These are phyloP conservation scores for Eucalyptus erythrocorys DNA, from an alignment of 345 rosid species.

Conservation along the genomic window DNA sequence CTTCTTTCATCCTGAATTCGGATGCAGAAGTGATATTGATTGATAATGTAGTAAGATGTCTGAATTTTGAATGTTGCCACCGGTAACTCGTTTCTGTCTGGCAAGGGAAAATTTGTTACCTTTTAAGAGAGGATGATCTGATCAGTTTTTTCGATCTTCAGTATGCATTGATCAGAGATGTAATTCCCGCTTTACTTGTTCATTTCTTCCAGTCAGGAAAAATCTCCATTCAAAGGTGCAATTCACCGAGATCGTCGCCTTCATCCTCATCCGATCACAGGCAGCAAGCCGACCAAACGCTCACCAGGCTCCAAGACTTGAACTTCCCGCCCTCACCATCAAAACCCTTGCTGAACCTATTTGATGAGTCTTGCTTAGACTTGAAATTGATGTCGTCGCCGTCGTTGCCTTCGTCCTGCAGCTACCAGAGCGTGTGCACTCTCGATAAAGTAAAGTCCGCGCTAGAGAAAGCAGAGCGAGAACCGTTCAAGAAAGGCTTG, in stretches of 20 bases:
- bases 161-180: background rate
- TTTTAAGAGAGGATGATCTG: background rate
- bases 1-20: background rate
- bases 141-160: background rate
- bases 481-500: constrained; percentile 24
- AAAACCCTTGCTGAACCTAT: constrained; percentile 6
- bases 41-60: background rate
- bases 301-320: constrained; percentile 20
- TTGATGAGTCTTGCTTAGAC: constrained; percentile 37
- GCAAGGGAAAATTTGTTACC: background rate
- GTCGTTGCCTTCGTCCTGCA: background rate
- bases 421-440: constrained; percentile 81
- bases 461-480: constrained; percentile 53
- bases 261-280: background rate
- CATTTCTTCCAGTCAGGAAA: constrained; percentile 67
- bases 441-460: constrained; percentile 83
- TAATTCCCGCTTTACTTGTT: background rate
- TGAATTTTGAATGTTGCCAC: background rate
- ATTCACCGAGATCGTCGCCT: constrained; percentile 24
- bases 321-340: constrained; percentile 38
- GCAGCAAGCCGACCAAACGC: background rate
- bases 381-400: constrained; percentile 20
- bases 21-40: background rate
- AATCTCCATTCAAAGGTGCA: constrained; percentile 63
- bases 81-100: background rate